Percentiles rank a stretch among this genome's conserved stretches.
Evolutionary conservation across 2,329 filamentous ascomycete species (phyloP).

Genomic region (Claviceps africana): DNA sequence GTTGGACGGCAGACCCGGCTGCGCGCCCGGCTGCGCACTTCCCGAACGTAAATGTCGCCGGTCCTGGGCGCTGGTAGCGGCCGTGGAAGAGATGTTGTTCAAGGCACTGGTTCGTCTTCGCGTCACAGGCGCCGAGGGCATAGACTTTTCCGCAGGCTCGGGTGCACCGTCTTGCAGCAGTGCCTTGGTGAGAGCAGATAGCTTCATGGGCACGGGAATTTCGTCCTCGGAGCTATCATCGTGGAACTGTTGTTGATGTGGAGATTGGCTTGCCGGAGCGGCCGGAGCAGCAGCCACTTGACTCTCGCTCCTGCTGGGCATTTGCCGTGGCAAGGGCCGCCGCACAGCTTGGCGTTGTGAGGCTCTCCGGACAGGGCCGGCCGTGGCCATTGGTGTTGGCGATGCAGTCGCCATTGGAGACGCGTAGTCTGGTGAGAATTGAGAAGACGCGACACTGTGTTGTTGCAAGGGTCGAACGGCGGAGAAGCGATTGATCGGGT

Average conservation of each 20-base stretch:
- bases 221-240: constrained; percentile 93
- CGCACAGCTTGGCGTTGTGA: constrained; percentile 42
- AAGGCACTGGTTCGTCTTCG: constrained; percentile 36
- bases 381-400: constrained; percentile 40
- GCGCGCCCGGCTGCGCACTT: constrained; percentile 29
- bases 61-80: constrained; percentile 26
- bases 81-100: constrained; percentile 23
- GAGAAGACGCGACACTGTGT: not conserved
- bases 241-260: constrained; percentile 31
- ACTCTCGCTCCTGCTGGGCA: constrained; percentile 31
- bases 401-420: constrained; percentile 36
- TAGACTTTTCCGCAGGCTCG: constrained; percentile 23
- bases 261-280: constrained; percentile 18
- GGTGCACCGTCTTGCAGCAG: constrained; percentile 54
- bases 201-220: constrained; percentile 79
- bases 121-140: constrained; percentile 31
- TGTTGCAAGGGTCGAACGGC: constrained; percentile 1
- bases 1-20: constrained; percentile 19
- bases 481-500: constrained; percentile 11
- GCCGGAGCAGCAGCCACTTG: constrained; percentile 21
- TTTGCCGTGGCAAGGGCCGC: constrained; percentile 33
- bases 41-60: constrained; percentile 32
- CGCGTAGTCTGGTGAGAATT: constrained; percentile 8
- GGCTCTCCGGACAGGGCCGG: constrained; percentile 35
- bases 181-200: constrained; percentile 83